phyloP scores from a whole-genome alignment of 202 grass and related monocot species.

The Elaeis oleifera region DNA sequence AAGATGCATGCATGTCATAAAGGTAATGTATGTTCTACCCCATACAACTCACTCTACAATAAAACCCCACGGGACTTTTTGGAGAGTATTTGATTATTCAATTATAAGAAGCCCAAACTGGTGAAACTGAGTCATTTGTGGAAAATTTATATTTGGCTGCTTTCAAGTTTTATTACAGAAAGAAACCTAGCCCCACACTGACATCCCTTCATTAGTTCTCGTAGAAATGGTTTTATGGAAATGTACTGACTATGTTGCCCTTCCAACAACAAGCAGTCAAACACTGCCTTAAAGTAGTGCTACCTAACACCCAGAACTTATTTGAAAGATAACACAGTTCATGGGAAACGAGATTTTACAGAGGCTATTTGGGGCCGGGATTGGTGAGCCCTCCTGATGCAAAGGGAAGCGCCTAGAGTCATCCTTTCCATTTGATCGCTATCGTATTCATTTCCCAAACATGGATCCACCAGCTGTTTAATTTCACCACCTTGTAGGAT shows the following conservation, averaged over 20 bases:
- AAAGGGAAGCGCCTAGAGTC: background rate
- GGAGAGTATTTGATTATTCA: too few relatives aligned
- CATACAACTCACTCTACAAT: background rate
- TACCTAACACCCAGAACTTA: background rate
- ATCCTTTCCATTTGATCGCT: background rate
- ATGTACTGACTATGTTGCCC: too few relatives aligned
- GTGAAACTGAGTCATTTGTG: too few relatives aligned
- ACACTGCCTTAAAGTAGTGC: background rate
- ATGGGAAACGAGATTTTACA: slow-evolving; percentile 1
- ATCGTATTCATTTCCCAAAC: slow-evolving; percentile 1
- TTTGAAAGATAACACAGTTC: background rate
- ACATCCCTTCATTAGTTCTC: too few relatives aligned
- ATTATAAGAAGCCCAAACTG: too few relatives aligned
- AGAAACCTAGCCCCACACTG: too few relatives aligned
- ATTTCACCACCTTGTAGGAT: background rate
- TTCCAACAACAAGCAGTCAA: background rate
- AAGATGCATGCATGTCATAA: background rate
- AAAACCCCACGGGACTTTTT: background rate
- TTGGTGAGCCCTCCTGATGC: slow-evolving; percentile 2
- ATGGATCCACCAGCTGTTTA: slow-evolving; percentile 1
- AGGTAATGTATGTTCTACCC: background rate
- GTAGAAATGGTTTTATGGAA: too few relatives aligned
- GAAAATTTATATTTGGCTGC: too few relatives aligned
- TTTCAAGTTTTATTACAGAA: too few relatives aligned
- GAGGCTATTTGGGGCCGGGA: background rate